These are phyloP conservation scores for Cyberlindnera xylosilytica DNA, from an alignment of 805 yeast genomes.

Conservation along the genomic window DNA sequence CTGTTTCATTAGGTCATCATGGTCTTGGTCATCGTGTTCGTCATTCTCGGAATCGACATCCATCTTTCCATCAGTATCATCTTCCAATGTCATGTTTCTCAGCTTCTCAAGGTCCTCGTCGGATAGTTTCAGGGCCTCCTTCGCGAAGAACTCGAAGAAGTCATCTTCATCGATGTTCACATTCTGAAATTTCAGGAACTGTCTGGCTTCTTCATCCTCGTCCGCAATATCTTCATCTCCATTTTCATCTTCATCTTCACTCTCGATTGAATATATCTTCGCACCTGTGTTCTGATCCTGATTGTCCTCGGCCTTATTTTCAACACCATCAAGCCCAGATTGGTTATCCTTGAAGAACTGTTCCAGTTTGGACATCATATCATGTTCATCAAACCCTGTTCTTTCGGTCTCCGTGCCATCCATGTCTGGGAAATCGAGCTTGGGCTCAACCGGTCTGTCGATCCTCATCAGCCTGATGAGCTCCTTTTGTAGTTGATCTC, in stretches of 20 bases:
- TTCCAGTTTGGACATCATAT: conserved; percentile 25
- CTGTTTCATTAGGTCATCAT: neutral
- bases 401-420: no score
- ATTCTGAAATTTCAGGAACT: conserved; percentile 32
- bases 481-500: conserved; percentile 29
- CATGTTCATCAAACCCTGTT: conserved; percentile 19
- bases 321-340: conserved; percentile 25
- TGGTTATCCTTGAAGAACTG: conserved; percentile 25
- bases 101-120: conserved; percentile 43
- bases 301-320: neutral
- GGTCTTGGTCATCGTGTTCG: neutral
- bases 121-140: conserved; percentile 48
- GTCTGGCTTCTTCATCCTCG: conserved; percentile 25
- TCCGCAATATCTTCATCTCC: conserved; percentile 24
- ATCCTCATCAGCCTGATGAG: conserved; percentile 23
- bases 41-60: neutral
- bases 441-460: conserved; percentile 14
- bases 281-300: no score
- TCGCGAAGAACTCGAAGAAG: conserved; percentile 60
- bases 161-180: conserved; percentile 62
- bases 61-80: neutral
- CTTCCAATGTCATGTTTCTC: conserved; percentile 19
- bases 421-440: no score
- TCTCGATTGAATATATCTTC: neutral
- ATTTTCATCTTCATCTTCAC: conserved; percentile 14